Conservation (phyloP, 768 basidiomycete genomes). For the Boletus tylopilopsis region DNA sequence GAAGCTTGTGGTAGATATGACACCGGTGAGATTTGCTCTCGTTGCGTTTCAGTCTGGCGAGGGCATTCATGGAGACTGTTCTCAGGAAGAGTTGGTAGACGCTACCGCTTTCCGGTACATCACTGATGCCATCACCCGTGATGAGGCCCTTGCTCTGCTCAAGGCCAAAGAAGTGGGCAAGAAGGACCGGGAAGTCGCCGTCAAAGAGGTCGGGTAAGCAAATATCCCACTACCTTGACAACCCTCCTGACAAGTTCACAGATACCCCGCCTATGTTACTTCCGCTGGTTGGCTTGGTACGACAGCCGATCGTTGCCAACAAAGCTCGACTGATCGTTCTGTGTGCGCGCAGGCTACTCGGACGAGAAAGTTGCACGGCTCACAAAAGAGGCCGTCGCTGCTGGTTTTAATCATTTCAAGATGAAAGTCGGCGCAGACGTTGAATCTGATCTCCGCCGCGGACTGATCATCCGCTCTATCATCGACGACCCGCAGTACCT, state of each 20-base stretch:
- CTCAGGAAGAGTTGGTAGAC: slow-evolving; percentile 72
- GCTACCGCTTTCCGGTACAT: slow-evolving; percentile 86
- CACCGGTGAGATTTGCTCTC: slow-evolving; percentile 49
- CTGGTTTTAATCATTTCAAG: slow-evolving; percentile 98
- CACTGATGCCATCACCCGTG: slow-evolving; percentile 87
- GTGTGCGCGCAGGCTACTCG: slow-evolving; percentile 57
- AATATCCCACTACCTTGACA: not conserved
- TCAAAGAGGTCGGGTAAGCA: slow-evolving; percentile 60
- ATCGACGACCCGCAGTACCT: slow-evolving; percentile 90
- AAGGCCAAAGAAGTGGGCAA: slow-evolving; percentile 74
- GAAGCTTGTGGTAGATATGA: slow-evolving; percentile 92
- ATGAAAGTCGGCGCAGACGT: slow-evolving; percentile 94
- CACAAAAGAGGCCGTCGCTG: slow-evolving; percentile 78
- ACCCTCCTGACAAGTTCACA: slow-evolving; percentile 23
- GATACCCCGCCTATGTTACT: slow-evolving; percentile 93
- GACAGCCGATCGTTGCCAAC: slow-evolving; percentile 4
- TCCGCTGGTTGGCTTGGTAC: slow-evolving; percentile 87
- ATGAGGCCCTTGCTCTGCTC: slow-evolving; percentile 83
- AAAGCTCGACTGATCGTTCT: slow-evolving; percentile 4
- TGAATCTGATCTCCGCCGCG: slow-evolving; percentile 81
- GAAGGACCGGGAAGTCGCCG: slow-evolving; percentile 71
- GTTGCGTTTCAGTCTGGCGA: not conserved
- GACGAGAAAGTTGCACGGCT: slow-evolving; percentile 89
- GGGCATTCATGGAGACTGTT: not conserved
- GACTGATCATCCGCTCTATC: slow-evolving; percentile 86